phyloP scores from a whole-genome alignment of 495 filamentous ascomycete genomes.

The Viridothelium virens region DNA sequence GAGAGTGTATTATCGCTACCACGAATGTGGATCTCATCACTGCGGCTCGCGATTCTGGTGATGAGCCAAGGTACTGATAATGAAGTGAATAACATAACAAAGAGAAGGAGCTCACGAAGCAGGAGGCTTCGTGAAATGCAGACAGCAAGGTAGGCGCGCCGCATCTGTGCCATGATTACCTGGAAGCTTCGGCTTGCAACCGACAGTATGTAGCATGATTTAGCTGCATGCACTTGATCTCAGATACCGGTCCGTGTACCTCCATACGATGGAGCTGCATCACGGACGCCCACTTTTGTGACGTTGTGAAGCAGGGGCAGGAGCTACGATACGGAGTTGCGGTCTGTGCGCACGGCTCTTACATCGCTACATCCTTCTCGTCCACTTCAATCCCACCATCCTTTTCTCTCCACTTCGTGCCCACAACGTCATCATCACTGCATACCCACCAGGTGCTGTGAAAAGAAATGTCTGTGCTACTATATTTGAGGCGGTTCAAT shows the following conservation, averaged over 20 bases:
- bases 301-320: not conserved
- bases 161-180: constrained; percentile 7
- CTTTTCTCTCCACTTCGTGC: not conserved
- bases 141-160: constrained; percentile 5
- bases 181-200: constrained; percentile 7
- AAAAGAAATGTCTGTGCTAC: no score
- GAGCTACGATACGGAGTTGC: no score
- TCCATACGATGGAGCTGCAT: not conserved
- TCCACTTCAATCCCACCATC: not conserved
- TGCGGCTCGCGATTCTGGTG: not conserved
- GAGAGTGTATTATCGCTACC: constrained; percentile 1
- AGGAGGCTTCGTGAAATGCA: not conserved
- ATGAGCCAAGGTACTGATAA: not conserved
- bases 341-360: no score
- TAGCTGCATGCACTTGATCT: constrained; percentile 7
- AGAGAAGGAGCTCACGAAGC: constrained; percentile 7
- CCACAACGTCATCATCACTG: constrained; percentile 2
- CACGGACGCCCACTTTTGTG: not conserved
- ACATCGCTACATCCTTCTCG: not conserved
- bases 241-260: not conserved
- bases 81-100: constrained; percentile 5
- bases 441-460: not conserved
- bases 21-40: not conserved
- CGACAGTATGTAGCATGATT: constrained; percentile 3
- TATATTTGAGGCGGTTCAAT: no score